Base-by-base conservation (phyloP, 306 rosid species). In the Benincasa hispida region DNA sequence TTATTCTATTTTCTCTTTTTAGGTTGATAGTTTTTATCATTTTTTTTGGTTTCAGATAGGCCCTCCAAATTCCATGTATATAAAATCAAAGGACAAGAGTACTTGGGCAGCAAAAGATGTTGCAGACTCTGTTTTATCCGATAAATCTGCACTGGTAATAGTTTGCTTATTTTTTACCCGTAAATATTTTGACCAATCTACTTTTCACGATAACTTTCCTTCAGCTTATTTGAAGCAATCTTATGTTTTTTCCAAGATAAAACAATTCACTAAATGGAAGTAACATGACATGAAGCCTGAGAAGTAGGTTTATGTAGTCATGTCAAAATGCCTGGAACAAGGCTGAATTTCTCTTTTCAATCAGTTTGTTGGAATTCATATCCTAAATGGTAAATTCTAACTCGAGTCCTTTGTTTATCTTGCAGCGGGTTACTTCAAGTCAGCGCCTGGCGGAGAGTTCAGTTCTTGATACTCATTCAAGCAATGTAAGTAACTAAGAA, bases 391-490 rank as follows among this genome's bases (percentile, higher is more conserved):
- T 55, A 35, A 57, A 56, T 0, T 75, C 35, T 5, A 75, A 56
- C 54, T 35, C 27, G 8, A 42, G 41, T 30, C 25, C 28, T 25
- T n/a, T n/a, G 53, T 61, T 62, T 34, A 63, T 62, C 81, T 80
- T 87, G 88, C 96, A 92, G 99, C 88, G 98, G 76, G 96, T 94
- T 78, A 94, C 99, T 77, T 89, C 99, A 72, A 86, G 87, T 75
- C 96, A 94, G 84, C 95, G 98, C 74, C 79, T 88, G 84, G 89
- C 90, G 34, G 98, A 92, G 89, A 94, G 99, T 87, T 90, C 97
- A 75, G 96, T 94, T 85, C 91, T 94, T 58, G 96, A 94, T 86
- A 80, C 95, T 77, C 96, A 90, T 86, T 73, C 92, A 24, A 60
- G 78, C 80, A 91, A 89, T 82, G 99, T 94, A 86, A 83, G 95